Percentiles rank a stretch among this genome's conserved stretches.
phyloP scores from a whole-genome alignment of 305 asterid species.

The Solanum hybrid region DNA sequence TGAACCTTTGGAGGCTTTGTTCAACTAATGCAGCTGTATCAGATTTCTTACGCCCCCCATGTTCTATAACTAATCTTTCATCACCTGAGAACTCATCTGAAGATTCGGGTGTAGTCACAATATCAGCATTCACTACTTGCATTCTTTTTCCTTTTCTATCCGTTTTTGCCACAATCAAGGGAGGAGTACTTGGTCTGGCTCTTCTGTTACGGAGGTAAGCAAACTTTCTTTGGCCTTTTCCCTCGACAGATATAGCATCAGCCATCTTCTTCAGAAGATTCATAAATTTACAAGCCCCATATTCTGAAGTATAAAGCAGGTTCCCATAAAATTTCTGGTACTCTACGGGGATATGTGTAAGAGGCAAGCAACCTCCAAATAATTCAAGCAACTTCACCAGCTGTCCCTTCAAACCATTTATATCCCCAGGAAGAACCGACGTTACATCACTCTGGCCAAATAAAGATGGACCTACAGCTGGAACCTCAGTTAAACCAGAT shows the following conservation, averaged over 20 bases:
- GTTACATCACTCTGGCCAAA: conserved; percentile 28
- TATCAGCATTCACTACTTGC: conserved; percentile 26
- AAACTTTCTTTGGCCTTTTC: conserved; percentile 41
- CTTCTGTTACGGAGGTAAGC: conserved; percentile 33
- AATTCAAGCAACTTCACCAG: conserved; percentile 61
- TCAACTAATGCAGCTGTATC: conserved; percentile 13
- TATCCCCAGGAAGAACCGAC: conserved; percentile 84
- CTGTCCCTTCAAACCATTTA: conserved; percentile 72
- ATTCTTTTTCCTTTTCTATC: conserved; percentile 41
- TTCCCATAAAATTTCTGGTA: conserved; percentile 57
- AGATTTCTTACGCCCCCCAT: conserved; percentile 14
- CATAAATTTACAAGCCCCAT: conserved; percentile 54
- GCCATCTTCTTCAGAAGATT: conserved; percentile 65
- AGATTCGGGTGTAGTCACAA: conserved; percentile 27
- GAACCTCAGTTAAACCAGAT: conserved; percentile 29
- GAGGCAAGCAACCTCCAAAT: conserved; percentile 57
- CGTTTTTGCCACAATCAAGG: conserved; percentile 26
- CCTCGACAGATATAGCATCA: conserved; percentile 41
- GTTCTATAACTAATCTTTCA: conserved; percentile 31
- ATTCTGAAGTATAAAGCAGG: conserved; percentile 67
- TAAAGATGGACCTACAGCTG: conserved; percentile 2
- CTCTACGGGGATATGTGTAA: conserved; percentile 53
- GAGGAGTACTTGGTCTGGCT: conserved; percentile 20
- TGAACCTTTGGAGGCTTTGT: conserved; percentile 39
- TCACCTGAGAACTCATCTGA: conserved; percentile 65